Evolutionary conservation across 2,329 filamentous ascomycete species (phyloP).

Genomic region (Gaeumannomyces sp.): DNA sequence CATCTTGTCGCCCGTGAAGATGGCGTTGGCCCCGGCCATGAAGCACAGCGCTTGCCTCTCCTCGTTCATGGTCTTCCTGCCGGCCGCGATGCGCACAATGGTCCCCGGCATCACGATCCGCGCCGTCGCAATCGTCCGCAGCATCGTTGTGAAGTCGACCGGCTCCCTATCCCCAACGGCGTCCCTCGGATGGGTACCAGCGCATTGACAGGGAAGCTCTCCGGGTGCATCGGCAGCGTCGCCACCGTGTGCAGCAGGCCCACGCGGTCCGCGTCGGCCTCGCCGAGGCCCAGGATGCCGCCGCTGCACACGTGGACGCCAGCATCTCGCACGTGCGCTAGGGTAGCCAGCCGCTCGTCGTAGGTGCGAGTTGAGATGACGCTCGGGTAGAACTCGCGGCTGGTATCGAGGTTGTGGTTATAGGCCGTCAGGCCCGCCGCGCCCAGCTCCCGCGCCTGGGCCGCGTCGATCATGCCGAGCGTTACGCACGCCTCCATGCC

Average conservation of each 20-base stretch:
- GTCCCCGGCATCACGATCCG: constrained; percentile 77
- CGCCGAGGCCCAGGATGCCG: constrained; percentile 80
- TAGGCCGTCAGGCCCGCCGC: constrained; percentile 82
- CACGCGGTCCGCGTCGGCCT: constrained; percentile 71
- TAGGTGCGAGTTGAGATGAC: constrained; percentile 83
- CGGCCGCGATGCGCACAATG: constrained; percentile 81
- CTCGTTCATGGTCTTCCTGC: constrained; percentile 76
- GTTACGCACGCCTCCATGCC: constrained; percentile 94
- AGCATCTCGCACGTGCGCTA: constrained; percentile 74
- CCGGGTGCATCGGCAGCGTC: constrained; percentile 74
- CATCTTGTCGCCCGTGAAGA: constrained; percentile 92
- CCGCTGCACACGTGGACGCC: constrained; percentile 88
- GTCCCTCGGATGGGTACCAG: constrained; percentile 88
- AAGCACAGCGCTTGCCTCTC: constrained; percentile 88
- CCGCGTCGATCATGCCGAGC: constrained; percentile 80
- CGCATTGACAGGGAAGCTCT: constrained; percentile 87
- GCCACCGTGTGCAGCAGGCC: constrained; percentile 78
- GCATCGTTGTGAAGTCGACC: constrained; percentile 69
- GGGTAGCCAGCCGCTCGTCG: constrained; percentile 77
- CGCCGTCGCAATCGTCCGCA: constrained; percentile 79
- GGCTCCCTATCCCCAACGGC: constrained; percentile 70
- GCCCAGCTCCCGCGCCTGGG: constrained; percentile 76
- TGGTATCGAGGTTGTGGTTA: constrained; percentile 92
- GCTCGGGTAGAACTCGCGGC: constrained; percentile 78
- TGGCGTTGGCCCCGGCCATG: constrained; percentile 86